Evolutionary conservation across 2,329 filamentous ascomycete species (phyloP).

Genomic region (Penicillium hordei): DNA sequence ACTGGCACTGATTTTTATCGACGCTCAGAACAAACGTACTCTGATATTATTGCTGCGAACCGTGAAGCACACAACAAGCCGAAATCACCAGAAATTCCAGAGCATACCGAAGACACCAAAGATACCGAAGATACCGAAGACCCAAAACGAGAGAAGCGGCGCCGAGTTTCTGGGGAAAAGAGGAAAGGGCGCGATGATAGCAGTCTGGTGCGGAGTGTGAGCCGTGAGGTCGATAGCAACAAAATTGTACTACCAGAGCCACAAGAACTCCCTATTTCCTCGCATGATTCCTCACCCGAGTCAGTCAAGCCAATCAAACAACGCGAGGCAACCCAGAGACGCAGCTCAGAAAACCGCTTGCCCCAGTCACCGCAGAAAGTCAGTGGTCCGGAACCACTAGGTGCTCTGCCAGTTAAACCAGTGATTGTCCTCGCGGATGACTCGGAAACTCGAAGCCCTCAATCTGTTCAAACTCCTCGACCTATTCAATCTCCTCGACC

Average conservation of each 20-base stretch:
- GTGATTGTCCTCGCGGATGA: not conserved
- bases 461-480: not conserved
- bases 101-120: constrained; percentile 2
- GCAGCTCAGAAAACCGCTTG: not conserved
- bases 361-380: not conserved
- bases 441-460: not conserved
- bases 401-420: not conserved
- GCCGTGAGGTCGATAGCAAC: not conserved
- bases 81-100: constrained; percentile 9
- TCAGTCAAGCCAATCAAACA: not conserved
- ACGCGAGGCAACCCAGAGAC: not conserved
- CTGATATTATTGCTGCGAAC: constrained; percentile 46
- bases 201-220: too few relatives aligned
- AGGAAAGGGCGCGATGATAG: constrained; percentile 5
- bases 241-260: not conserved
- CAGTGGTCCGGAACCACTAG: not conserved
- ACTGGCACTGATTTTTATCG: constrained; percentile 49
- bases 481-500: not conserved
- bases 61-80: constrained; percentile 36
- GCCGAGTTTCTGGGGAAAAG: constrained; percentile 24
- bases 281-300: not conserved
- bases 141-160: constrained; percentile 23
- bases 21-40: constrained; percentile 49
- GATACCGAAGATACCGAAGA: not conserved
- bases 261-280: not conserved